Conservation (phyloP, 2,329 filamentous ascomycete species). For the Chrysoporthe cubensis region DNA sequence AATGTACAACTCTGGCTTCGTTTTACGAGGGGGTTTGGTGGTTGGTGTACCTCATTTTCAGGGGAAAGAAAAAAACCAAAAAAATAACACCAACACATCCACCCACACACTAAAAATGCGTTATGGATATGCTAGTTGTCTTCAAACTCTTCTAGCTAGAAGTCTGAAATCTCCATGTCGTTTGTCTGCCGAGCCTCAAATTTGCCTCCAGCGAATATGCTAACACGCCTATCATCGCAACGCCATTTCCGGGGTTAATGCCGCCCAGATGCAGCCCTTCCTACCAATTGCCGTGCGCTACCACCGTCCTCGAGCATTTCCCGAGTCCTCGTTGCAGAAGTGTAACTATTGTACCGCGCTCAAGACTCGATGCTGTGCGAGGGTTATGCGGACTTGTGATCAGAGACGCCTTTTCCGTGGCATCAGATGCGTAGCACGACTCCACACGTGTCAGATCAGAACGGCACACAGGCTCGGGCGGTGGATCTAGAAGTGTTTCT, state of each 20-base stretch:
- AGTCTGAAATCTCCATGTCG: neutral
- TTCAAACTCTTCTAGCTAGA: too few relatives aligned
- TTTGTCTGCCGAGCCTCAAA: neutral
- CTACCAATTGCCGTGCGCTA: neutral
- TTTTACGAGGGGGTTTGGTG: neutral
- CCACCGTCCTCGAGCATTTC: neutral
- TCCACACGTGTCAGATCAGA: constrained; percentile 10
- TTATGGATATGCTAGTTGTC: too few relatives aligned
- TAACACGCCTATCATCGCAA: neutral
- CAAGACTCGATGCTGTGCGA: constrained; percentile 16
- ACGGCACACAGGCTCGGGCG: neutral
- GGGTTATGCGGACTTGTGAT: neutral
- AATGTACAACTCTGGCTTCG: neutral
- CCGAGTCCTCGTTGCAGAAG: constrained; percentile 4
- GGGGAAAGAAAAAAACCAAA: too few relatives aligned
- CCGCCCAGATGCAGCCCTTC: neutral
- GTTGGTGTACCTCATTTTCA: neutral
- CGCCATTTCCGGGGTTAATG: neutral
- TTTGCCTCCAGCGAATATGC: neutral
- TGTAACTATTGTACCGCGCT: neutral
- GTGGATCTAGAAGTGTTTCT: neutral
- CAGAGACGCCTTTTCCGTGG: neutral
- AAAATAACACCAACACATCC: neutral
- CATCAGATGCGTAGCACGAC: constrained; percentile 3
- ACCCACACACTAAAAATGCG: neutral